Evolutionary conservation across 495 filamentous ascomycete genomes (phyloP).

Genomic region (Penicillium atrosanguineum): DNA sequence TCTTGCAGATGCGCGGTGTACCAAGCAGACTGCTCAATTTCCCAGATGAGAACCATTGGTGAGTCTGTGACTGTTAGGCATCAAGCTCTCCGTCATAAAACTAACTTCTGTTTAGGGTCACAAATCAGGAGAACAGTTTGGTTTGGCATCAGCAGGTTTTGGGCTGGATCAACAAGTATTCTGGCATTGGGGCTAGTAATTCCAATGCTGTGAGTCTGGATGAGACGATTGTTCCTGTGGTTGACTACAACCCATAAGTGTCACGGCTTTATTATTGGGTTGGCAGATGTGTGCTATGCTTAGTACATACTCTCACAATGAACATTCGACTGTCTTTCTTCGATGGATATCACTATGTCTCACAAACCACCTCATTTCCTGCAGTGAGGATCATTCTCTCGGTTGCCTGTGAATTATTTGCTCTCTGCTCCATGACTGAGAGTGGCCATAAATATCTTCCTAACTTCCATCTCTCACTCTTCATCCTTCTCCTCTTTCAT

Average conservation of each 20-base stretch:
- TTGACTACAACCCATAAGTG: constrained; percentile 28
- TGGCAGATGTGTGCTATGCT: not conserved
- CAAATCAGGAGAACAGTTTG: constrained; percentile 40
- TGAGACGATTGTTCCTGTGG: constrained; percentile 33
- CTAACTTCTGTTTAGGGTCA: constrained; percentile 26
- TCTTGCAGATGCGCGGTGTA: constrained; percentile 45
- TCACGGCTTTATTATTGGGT: not conserved
- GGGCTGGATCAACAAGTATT: constrained; percentile 49
- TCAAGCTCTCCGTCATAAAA: not conserved
- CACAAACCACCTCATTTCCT: not conserved
- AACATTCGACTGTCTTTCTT: not conserved
- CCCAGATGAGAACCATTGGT: constrained; percentile 52
- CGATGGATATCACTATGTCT: not conserved
- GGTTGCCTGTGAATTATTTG: not conserved
- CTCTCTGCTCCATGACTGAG: not conserved
- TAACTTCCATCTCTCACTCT: not conserved
- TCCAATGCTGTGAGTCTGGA: constrained; percentile 30
- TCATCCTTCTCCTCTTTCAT: not conserved
- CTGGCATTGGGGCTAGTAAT: constrained; percentile 27
- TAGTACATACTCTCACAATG: not conserved
- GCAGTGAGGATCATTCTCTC: too few relatives aligned
- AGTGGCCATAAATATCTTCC: not conserved
- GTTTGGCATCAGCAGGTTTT: constrained; percentile 50
- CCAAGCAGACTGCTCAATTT: constrained; percentile 61
- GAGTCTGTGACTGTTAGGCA: constrained; percentile 2